Base-by-base conservation (phyloP, 768 basidiomycete species). In the Clavaria fumosa region DNA sequence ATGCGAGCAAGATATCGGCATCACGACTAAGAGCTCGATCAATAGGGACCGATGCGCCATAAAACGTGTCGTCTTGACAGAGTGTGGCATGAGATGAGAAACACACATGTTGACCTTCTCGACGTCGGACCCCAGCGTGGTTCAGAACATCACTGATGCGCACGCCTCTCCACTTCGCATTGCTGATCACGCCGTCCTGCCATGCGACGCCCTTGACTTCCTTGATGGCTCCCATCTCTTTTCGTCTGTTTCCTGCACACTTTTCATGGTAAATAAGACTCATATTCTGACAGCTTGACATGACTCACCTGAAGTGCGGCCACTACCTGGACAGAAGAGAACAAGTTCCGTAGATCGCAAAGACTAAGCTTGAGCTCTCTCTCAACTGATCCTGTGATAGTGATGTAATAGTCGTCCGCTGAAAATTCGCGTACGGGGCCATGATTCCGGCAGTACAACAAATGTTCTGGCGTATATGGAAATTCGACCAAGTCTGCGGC, bases 391-490 rank as follows among this genome's bases (percentile, higher is more conserved):
- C 59, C 62, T 23, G 57, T 61, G 36, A 72, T 44, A 14, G 54
- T 49, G 20, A 74, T 35, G 3, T 44, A 47, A 52, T 68, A 73
- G 2, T 55, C 48, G n/a, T 60, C 57, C 18, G 61, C 60, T 41
- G 66, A 62, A 35, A 72, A 67, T 32, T 66, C 62, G 7, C 64
- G 56, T 23, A 72, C 72, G 40, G 64, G 65, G 31, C 78, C 72
- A 47, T 83, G 80, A 47, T 83, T 83, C 23, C 81, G 70, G 42
- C 70, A 72, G 47, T 79, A 85, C 7, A 75, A 61, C n/a, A 76
- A 59, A 31, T 67, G 66, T 37, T 69, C 65, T 1, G 79, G 78
- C 0, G 80, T 82, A 40, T 70, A 42, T 4, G 63, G 50, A 47
- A 74, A 74, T 45, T 75, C 68, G 14, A 72, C 64, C 9, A 83